Conservation (phyloP, 139 green algal genomes). For the Chlorella sp. region DNA sequence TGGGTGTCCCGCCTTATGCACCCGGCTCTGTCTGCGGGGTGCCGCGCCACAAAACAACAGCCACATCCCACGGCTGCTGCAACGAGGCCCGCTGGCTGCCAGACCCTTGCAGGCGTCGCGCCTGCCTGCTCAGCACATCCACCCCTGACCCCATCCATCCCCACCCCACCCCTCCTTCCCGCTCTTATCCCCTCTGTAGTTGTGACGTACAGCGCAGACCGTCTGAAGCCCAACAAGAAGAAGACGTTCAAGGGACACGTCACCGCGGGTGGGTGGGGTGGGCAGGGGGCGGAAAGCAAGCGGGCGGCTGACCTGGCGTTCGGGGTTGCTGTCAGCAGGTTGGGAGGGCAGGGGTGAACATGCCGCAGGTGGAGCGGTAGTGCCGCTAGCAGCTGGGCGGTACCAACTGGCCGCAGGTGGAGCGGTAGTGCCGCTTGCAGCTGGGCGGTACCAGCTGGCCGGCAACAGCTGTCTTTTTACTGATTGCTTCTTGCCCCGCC, state of each 20-base stretch:
- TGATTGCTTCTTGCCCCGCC: not conserved
- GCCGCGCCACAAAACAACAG: too few relatives aligned
- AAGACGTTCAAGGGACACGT: constrained; percentile 97
- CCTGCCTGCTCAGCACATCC: not conserved
- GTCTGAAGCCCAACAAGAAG: constrained; percentile 94
- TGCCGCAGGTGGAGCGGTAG: too few relatives aligned
- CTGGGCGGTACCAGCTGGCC: too few relatives aligned
- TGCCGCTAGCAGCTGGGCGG: too few relatives aligned
- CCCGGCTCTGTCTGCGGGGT: too few relatives aligned
- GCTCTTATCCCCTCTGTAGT: constrained; percentile 39
- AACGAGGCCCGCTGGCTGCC: not conserved
- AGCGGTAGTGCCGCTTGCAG: too few relatives aligned
- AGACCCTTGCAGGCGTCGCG: not conserved
- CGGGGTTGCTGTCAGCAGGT: not conserved
- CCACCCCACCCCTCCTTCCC: not conserved
- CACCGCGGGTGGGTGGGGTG: constrained; percentile 56
- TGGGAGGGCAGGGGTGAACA: not conserved
- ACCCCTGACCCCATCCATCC: not conserved
- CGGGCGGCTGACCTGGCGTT: not conserved
- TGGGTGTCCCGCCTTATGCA: not conserved
- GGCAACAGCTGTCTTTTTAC: not conserved
- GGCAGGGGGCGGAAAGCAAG: not conserved
- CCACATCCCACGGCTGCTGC: not conserved
- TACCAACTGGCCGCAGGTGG: too few relatives aligned
- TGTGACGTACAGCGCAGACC: constrained; percentile 92